These are phyloP conservation scores for Daedaleopsis sinensis DNA, from an alignment of 768 basidiomycete genomes.

Conservation along the genomic window DNA sequence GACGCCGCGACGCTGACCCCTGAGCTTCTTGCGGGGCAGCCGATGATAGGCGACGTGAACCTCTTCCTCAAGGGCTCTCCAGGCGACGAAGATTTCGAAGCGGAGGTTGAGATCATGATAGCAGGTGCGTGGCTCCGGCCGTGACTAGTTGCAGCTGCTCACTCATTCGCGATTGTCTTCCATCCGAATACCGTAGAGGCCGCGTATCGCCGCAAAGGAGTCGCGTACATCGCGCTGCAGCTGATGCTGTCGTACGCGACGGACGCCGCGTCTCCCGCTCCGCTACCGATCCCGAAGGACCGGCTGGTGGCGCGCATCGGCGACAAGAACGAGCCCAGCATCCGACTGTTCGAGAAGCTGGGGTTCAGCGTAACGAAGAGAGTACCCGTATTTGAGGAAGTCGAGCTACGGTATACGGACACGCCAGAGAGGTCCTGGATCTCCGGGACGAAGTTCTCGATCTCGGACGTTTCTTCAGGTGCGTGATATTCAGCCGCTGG, in stretches of 20 bases:
- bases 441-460: too few species aligned
- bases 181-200: constrained; percentile 49
- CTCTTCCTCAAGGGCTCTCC: constrained; percentile 71
- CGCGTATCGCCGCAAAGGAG: constrained; percentile 67
- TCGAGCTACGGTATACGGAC: constrained; percentile 65
- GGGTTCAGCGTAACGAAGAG: constrained; percentile 72
- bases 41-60: constrained; percentile 94
- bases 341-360: constrained; percentile 72
- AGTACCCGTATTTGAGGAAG: constrained; percentile 78
- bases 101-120: constrained; percentile 92
- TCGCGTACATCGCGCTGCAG: constrained; percentile 62
- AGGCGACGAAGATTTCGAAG: constrained; percentile 51
- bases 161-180: neutral
- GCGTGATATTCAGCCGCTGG: too few species aligned
- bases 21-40: constrained; percentile 40
- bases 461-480: too few species aligned
- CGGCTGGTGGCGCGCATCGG: constrained; percentile 73
- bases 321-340: constrained; percentile 67
- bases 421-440: too few species aligned
- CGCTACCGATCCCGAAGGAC: constrained; percentile 46
- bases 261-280: constrained; percentile 26
- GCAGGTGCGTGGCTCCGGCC: constrained; percentile 53
- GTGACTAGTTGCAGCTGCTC: too few species aligned
- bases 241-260: constrained; percentile 74
- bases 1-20: constrained; percentile 13